These are phyloP conservation scores for Retiboletus flavoniger DNA, from an alignment of 1,284 basidiomycete genomes.

Conservation along the genomic window DNA sequence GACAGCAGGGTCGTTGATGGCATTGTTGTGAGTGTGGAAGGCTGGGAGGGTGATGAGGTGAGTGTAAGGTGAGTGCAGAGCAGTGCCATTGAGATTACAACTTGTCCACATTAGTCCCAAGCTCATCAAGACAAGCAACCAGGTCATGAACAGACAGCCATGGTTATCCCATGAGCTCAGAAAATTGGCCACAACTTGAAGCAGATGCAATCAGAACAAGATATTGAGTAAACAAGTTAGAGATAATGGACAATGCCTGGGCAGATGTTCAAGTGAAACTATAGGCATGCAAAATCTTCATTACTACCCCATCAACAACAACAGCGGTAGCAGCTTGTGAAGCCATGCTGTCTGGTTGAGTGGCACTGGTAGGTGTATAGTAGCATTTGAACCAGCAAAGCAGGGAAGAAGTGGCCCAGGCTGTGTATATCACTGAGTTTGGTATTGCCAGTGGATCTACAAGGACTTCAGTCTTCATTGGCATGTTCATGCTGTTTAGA, in stretches of 20 bases:
- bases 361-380: too few relatives aligned
- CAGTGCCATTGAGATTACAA: slow-evolving; percentile 51
- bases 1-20: slow-evolving; percentile 13
- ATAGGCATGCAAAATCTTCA: slow-evolving; percentile 71
- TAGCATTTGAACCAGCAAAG: too few relatives aligned
- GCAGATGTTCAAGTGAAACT: slow-evolving; percentile 70
- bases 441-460: too few relatives aligned
- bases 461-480: too few relatives aligned
- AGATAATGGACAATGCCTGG: slow-evolving; percentile 64
- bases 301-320: slow-evolving; percentile 62
- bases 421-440: slow-evolving; percentile 6
- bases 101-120: slow-evolving; percentile 70
- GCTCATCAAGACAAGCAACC: slow-evolving; percentile 60
- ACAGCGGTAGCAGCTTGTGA: slow-evolving; percentile 25
- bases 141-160: slow-evolving; percentile 57
- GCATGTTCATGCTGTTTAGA: too few relatives aligned
- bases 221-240: slow-evolving; percentile 71
- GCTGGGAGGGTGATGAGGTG: slow-evolving; percentile 37
- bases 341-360: slow-evolving; percentile 15
- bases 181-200: slow-evolving; percentile 67
- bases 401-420: slow-evolving; percentile 8
- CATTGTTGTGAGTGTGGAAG: slow-evolving; percentile 22
- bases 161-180: slow-evolving; percentile 66
- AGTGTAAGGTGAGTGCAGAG: slow-evolving; percentile 39
- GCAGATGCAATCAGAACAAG: slow-evolving; percentile 59